Base-by-base conservation (phyloP, 176 grass and related monocot species). In the Themeda triandra region DNA sequence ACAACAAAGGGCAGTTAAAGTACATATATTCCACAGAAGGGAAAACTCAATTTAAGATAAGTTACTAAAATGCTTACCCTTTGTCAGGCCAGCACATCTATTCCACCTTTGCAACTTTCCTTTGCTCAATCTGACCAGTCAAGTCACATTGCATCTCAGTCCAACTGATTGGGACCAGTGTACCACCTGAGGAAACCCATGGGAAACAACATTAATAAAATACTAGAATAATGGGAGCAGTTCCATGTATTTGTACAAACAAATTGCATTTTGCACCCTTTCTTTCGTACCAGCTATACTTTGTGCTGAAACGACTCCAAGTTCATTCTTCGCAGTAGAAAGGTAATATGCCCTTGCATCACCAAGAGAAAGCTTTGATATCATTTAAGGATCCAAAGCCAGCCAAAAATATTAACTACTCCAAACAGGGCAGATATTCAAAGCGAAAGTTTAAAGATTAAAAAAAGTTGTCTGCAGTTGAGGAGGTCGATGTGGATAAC, bases 261-360 rank as follows among this genome's bases (percentile, higher is more conserved):
- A 31, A 37, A 53, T 33, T 73, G 36, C n/a, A 68, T 36, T 15
- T 9, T 32, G 66, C 7, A 39, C 84, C 19, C n/a, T 31, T 21
- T 4, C n/a, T 31, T 21, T 4, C 53, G 8, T 86, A 98, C 96
- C 96, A 71, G 91, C 80, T 85, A 95, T 91, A 83, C 96, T 98
- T 88, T 98, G 93, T 27, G 96, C 96, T 79, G 93, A 94, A 75
- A 95, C 96, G 19, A 98, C 93, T 71, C 96, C 93, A 35, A 98
- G 87, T 87, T 98, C 96, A 82, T 94, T 94, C 63, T 95, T 87
- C 1, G 96, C 96, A 21, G 96, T 98, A 25, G 96, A 98, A 92
- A 98, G 93, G 74, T 98, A 96, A 88, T 98, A 95, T 18, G 93
- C 93, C 84, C 93, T 93, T 89, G 96, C 96, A 90, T 98, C 96